Evolutionary conservation across 1,284 basidiomycete species (phyloP).

Genomic region (Exobasidium rhododendri): DNA sequence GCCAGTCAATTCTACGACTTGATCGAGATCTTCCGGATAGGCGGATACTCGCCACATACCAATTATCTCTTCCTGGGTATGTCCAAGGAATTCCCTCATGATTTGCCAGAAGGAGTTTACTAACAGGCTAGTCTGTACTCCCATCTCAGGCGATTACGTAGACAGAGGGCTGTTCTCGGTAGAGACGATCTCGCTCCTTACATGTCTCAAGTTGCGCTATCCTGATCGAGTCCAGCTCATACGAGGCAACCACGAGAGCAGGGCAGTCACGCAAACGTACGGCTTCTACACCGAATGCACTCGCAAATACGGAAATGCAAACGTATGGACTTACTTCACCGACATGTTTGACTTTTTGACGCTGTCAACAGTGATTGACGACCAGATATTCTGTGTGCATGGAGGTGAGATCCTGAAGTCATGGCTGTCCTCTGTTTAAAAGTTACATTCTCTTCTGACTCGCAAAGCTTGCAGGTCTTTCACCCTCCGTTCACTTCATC

Average conservation of each 20-base stretch:
- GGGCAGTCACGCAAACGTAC: conserved; percentile 98
- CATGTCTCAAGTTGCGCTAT: conserved; percentile 93
- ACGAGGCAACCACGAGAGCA: conserved; percentile 94
- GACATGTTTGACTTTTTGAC: conserved; percentile 99
- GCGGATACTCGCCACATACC: conserved; percentile 90
- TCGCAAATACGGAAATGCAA: conserved; percentile 83
- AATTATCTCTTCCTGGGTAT: conserved; percentile 71
- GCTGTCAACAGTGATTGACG: conserved; percentile 94
- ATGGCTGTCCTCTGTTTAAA: neutral
- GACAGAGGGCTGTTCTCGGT: conserved; percentile 96
- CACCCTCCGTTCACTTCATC: conserved; percentile 96
- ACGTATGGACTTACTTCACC: conserved; percentile 99
- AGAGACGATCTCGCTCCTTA: conserved; percentile 94
- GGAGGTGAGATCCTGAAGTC: conserved; percentile 60
- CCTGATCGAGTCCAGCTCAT: conserved; percentile 96
- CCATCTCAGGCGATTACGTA: conserved; percentile 81
- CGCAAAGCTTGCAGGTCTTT: conserved; percentile 64
- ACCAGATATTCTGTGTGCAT: conserved; percentile 98
- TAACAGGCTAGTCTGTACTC: too few relatives aligned
- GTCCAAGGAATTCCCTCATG: too few relatives aligned
- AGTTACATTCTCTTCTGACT: neutral
- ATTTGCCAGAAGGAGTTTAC: too few relatives aligned
- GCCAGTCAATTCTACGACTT: conserved; percentile 95
- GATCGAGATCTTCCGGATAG: conserved; percentile 97
- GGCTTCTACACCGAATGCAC: conserved; percentile 99